Conservation (phyloP, 805 yeast genomes). For the Torulaspora franciscae region DNA sequence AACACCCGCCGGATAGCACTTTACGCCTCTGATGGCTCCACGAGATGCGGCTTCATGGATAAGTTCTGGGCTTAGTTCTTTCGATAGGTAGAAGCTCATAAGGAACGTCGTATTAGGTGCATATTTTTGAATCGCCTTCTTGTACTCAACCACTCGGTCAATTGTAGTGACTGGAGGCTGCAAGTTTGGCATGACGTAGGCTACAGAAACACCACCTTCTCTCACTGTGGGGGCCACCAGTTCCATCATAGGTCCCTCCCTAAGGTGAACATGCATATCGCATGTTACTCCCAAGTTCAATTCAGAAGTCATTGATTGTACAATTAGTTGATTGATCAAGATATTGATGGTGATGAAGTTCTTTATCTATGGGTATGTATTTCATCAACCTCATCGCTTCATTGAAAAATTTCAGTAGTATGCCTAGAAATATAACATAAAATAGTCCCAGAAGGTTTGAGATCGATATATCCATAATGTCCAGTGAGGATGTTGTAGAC, state of each 20-base stretch:
- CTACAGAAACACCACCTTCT: conserved; percentile 86
- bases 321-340: not conserved
- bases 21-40: conserved; percentile 77
- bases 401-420: conserved; percentile 3
- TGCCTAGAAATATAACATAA: not conserved
- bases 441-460: no score
- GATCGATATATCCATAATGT: not conserved
- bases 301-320: conserved; percentile 12
- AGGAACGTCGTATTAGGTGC: conserved; percentile 82
- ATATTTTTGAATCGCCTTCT: conserved; percentile 52
- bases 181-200: conserved; percentile 93
- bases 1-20: conserved; percentile 98
- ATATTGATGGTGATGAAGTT: not conserved
- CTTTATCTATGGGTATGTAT: not conserved
- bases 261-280: conserved; percentile 93
- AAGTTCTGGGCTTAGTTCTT: conserved; percentile 77
- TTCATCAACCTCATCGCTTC: conserved; percentile 3
- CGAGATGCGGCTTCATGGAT: conserved; percentile 69
- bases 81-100: conserved; percentile 83
- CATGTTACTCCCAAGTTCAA: conserved; percentile 62
- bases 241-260: conserved; percentile 92
- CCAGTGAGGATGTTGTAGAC: not conserved
- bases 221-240: conserved; percentile 84
- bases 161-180: conserved; percentile 86
- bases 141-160: conserved; percentile 66